Base-by-base conservation (phyloP, 2,329 filamentous ascomycete genomes). In the Hymenoscyphus fructigenus region DNA sequence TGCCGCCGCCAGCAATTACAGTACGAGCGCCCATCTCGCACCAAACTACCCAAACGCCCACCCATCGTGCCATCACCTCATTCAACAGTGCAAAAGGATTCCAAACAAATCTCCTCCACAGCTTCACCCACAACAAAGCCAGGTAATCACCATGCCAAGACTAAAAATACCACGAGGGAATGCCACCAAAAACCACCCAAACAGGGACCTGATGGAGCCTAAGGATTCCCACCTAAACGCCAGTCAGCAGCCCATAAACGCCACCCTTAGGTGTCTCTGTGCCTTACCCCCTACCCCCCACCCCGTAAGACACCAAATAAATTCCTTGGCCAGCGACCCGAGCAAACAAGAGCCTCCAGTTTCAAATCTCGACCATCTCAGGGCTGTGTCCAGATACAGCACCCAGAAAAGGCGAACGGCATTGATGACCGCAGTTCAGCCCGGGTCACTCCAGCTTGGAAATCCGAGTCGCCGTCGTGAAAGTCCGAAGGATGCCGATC, bases 41-140 rank as follows among this genome's bases (percentile, higher is more conserved):
- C 47, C 9, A 53, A 53, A 53, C n/a, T 53, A 53, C 47, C 47
- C 20, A 53, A 53, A 53, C 10, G 10, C 20, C 26, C n/a, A 44
- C 44, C 20, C 20, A 20, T 23, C n/a, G 23, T 50, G 7, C 9
- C 44, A 50, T 23, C 5, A 20, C n/a, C 3, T 6, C n/a, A 6
- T 23, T 20, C 9, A 20, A n/a, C 20, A 12, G 3, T 10, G 10
- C 44, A 20, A 20, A 50, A 23, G 44, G 20, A 23, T 53, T 23
- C 47, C 47, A 53, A 23, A 23, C 47, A 53, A 53, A 53, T 53
- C 47, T 53, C 47, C 47, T 53, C 47, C 44, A 50, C 44, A 50
- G 5, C 17, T 50, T 38, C 36, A 17, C 47, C 47, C 47, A 23
- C 47, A 53, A 23, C 47, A 53, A 26, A 32, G 14, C 47, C 47